Conservation (phyloP, 164 flowering plant genomes). For the Umbellularia californica region DNA sequence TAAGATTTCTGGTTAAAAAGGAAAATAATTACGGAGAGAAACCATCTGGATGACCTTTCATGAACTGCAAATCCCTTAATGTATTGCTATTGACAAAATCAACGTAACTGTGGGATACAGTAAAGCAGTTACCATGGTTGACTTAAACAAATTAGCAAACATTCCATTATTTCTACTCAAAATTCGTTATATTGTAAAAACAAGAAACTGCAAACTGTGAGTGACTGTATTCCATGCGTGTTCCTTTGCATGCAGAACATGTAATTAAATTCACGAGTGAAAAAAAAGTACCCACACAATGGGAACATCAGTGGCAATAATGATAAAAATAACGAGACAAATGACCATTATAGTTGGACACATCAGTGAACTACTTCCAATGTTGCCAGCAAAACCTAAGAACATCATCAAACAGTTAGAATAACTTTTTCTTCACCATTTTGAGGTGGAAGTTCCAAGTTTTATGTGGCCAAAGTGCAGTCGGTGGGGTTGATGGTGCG, state of each 20-base stretch:
- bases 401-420: not conserved
- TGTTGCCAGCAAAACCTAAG: not conserved
- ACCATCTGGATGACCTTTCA: not conserved
- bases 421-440: not conserved
- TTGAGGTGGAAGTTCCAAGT: not conserved
- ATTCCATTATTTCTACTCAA: not conserved
- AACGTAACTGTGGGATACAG: not conserved
- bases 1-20: conserved; percentile 51
- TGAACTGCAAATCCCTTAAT: not conserved
- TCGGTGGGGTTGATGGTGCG: too few species aligned
- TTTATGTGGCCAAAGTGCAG: not conserved
- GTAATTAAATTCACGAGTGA: not conserved
- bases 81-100: not conserved
- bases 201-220: not conserved
- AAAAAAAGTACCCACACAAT: too few species aligned
- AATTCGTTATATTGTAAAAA: not conserved
- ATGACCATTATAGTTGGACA: not conserved
- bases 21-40: conserved; percentile 6
- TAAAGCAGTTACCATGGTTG: not conserved
- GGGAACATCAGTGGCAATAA: not conserved
- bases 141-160: not conserved
- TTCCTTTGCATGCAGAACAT: not conserved
- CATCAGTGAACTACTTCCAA: not conserved
- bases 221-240: too few species aligned
- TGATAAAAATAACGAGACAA: not conserved